Evolutionary conservation across 345 rosid genomes (phyloP).

Genomic region (Clarkia xantiana): DNA sequence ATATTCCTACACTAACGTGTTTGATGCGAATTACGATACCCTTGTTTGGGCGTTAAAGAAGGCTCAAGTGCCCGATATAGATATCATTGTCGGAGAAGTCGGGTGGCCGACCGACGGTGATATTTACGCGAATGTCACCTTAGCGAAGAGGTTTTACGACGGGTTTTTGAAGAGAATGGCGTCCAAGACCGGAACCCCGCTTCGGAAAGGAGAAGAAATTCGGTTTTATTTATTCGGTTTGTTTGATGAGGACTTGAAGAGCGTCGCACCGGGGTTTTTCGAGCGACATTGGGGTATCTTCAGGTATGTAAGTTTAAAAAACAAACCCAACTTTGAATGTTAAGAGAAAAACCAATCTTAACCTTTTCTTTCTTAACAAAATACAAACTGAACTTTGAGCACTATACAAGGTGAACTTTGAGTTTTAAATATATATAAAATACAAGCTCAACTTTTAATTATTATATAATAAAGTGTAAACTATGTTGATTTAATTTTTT

Average conservation of each 20-base stretch:
- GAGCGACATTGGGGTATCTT: slow-evolving; percentile 95
- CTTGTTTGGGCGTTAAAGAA: slow-evolving; percentile 48
- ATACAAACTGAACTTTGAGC: no score
- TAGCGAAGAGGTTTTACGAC: slow-evolving; percentile 52
- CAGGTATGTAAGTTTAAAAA: not conserved
- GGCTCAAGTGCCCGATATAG: slow-evolving; percentile 25
- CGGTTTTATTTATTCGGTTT: slow-evolving; percentile 52
- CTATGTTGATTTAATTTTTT: no score
- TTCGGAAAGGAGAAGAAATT: slow-evolving; percentile 34
- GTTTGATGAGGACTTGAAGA: slow-evolving; percentile 65
- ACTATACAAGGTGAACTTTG: no score
- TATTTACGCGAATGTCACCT: slow-evolving; percentile 12
- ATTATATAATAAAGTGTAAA: no score
- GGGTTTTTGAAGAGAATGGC: slow-evolving; percentile 54
- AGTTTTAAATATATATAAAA: no score
- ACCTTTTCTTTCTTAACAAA: no score
- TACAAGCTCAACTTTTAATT: no score
- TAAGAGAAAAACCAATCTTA: no score
- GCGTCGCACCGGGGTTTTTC: slow-evolving; percentile 53
- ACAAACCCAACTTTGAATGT: no score
- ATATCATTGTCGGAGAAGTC: slow-evolving; percentile 71
- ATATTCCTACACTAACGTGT: slow-evolving; percentile 39
- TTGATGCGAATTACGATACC: slow-evolving; percentile 83
- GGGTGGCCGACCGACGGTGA: slow-evolving; percentile 92
- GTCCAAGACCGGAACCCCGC: slow-evolving; percentile 42